Base-by-base conservation (phyloP, 345 rosid genomes). In the Gossypium arboreum region DNA sequence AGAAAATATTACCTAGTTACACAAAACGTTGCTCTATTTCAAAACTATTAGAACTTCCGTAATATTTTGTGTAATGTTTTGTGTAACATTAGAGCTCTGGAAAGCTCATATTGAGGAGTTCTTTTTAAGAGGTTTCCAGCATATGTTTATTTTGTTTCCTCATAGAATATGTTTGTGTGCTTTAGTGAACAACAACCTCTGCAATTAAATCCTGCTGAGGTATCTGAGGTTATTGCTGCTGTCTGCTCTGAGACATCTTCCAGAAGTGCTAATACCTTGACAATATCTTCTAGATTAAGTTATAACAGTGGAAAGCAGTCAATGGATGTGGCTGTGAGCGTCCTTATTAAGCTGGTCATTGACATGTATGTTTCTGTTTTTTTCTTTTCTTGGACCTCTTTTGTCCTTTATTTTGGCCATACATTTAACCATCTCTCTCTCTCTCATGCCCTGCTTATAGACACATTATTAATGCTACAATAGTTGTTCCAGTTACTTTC, bases 131-230 rank as follows among this genome's bases (percentile, higher is more conserved):
- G 41, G 41, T 34, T 34, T 34, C 7, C 41, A 64, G 15, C 45
- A 70, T 70, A 67, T 68, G 54, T 2, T 0, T 72, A 20, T 25
- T 18, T 56, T 68, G 10, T 11, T 16, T 4, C 51, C 58, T 77
- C 77, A 72, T 70, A 22, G 61, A 77, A 66, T 75, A 76, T 74
- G 62, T 79, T 69, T 71, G 17, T 81, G 71, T 80, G 74, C 57
- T 72, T 78, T 88, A 95, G 99, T 90, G 97, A 92, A 87, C 99
- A 95, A 79, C 98, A 95, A 82, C 97, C 99, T 64, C 78, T 95
- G 83, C 88, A 90, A 63, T 79, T 95, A 74, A 92, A 87, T 79
- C 83, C 90, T 76, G 92, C 93, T 20, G 99, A 93, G 84, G 97
- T 95, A 72, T 87, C 87, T 52, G 99, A 95, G 86, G 98, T 95